These are phyloP conservation scores for Chlamydomonas reinhardtii DNA, from an alignment of 163 green algal genomes.

Conservation along the genomic window DNA sequence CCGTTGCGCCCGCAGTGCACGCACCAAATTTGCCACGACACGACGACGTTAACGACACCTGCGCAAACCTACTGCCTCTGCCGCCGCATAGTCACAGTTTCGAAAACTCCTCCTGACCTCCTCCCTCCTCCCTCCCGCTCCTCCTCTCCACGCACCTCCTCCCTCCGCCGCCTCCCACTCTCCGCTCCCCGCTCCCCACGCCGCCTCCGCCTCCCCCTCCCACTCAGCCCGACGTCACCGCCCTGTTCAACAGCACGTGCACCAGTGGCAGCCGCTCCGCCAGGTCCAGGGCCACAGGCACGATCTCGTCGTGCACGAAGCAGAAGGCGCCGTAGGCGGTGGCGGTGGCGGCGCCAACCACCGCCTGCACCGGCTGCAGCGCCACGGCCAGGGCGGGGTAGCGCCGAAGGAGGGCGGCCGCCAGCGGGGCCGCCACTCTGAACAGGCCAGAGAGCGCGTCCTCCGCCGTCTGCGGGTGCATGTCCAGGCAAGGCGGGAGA, in stretches of 20 bases:
- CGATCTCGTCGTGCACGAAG: slow-evolving; percentile 56
- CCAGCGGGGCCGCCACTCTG: not conserved
- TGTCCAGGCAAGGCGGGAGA: not conserved
- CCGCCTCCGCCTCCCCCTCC: no score
- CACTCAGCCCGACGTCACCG: not conserved
- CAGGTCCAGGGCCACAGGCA: slow-evolving; percentile 54
- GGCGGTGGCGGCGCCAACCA: not conserved
- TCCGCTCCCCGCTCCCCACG: no score
- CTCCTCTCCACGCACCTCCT: no score
- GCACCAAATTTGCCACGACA: no score
- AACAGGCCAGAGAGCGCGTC: not conserved
- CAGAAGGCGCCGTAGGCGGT: slow-evolving; percentile 10
- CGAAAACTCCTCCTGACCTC: no score
- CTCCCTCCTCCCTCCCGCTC: no score
- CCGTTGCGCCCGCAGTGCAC: no score
- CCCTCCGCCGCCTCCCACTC: no score
- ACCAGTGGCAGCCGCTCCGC: slow-evolving; percentile 47
- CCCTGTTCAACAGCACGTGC: slow-evolving; percentile 10
- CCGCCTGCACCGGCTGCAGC: not conserved
- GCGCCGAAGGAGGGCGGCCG: not conserved
- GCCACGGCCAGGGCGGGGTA: not conserved
- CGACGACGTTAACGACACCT: no score
- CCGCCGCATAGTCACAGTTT: no score
- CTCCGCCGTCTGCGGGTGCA: not conserved
- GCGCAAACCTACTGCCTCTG: no score